These are phyloP conservation scores for Hericium coralloides DNA, from an alignment of 768 basidiomycete species.

Conservation along the genomic window DNA sequence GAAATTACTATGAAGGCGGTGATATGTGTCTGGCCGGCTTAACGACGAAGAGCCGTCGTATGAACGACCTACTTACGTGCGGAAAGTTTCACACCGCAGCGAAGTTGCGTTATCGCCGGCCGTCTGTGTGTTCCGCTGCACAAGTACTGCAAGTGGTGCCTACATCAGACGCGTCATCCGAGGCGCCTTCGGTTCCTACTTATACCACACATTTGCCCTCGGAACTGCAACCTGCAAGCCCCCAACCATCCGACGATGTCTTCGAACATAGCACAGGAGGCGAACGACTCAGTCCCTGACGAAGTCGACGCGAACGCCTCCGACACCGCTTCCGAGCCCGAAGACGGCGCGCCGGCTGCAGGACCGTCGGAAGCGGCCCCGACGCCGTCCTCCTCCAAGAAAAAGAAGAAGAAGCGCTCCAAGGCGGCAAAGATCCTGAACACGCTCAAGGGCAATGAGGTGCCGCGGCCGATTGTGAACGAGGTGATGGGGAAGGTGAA, in stretches of 20 bases:
- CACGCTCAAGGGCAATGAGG: conserved; percentile 40
- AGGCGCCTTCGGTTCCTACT: not conserved
- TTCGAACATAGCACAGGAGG: conserved; percentile 3
- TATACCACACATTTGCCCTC: not conserved
- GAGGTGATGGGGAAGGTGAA: conserved; percentile 52
- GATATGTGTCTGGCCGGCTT: too few relatives aligned
- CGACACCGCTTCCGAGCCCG: not conserved
- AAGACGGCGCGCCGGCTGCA: not conserved
- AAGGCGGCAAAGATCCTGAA: conserved; percentile 49
- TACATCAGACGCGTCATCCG: too few relatives aligned
- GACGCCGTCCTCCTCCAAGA: conserved; percentile 43
- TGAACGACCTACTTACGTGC: too few relatives aligned
- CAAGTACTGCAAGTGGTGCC: too few relatives aligned
- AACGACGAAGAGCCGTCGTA: too few relatives aligned
- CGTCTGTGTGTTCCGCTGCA: too few relatives aligned
- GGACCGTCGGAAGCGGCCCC: conserved; percentile 16
- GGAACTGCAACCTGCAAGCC: not conserved
- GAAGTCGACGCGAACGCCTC: not conserved
- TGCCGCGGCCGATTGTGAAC: conserved; percentile 61
- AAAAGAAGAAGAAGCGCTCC: conserved; percentile 87
- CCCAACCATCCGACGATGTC: not conserved
- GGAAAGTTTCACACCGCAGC: too few relatives aligned
- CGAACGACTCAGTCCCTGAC: not conserved
- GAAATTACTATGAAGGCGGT: too few relatives aligned
- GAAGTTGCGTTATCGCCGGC: too few relatives aligned